Percentiles rank a stretch among this genome's conserved stretches.
Evolutionary conservation across 2,329 filamentous ascomycete species (phyloP).

Genomic region (Claviceps maximensis): DNA sequence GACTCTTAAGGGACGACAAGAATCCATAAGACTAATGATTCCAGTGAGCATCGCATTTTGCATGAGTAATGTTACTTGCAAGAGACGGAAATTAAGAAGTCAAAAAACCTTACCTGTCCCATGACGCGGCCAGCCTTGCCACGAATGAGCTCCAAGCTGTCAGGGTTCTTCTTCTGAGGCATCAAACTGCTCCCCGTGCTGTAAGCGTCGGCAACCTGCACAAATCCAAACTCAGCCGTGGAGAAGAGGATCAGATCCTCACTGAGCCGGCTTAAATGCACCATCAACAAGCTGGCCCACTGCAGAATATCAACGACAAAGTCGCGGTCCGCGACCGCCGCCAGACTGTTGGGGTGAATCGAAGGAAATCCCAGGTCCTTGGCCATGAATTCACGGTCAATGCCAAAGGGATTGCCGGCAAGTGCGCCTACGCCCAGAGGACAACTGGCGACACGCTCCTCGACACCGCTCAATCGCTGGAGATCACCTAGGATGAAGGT

Average conservation of each 20-base stretch:
- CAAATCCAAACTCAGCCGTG: slow-evolving; percentile 1
- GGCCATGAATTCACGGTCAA: slow-evolving; percentile 19
- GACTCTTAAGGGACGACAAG: slow-evolving; percentile 1
- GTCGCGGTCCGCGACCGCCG: slow-evolving; percentile 56
- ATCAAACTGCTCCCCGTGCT: slow-evolving; percentile 2
- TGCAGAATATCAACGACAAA: slow-evolving; percentile 57
- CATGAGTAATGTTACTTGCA: not conserved
- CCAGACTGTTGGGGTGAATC: slow-evolving; percentile 56
- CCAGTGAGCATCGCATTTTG: not conserved
- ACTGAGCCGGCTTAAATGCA: slow-evolving; percentile 7
- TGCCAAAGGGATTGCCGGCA: slow-evolving; percentile 16
- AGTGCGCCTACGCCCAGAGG: slow-evolving; percentile 16
- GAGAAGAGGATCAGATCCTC: slow-evolving; percentile 1
- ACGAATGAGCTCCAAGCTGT: slow-evolving; percentile 13
- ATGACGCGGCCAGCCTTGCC: not conserved
- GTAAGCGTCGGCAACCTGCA: not conserved
- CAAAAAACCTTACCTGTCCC: not conserved
- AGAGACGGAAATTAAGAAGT: not conserved
- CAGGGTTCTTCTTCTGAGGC: slow-evolving; percentile 9
- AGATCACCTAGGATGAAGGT: slow-evolving; percentile 14
- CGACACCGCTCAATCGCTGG: slow-evolving; percentile 12
- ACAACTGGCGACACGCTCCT: slow-evolving; percentile 13
- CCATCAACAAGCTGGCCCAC: slow-evolving; percentile 5
- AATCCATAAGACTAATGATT: not conserved
- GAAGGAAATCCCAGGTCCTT: slow-evolving; percentile 60